These are phyloP conservation scores for Diaporthe sp. DNA, from an alignment of 2,329 filamentous ascomycete genomes.

Conservation along the genomic window DNA sequence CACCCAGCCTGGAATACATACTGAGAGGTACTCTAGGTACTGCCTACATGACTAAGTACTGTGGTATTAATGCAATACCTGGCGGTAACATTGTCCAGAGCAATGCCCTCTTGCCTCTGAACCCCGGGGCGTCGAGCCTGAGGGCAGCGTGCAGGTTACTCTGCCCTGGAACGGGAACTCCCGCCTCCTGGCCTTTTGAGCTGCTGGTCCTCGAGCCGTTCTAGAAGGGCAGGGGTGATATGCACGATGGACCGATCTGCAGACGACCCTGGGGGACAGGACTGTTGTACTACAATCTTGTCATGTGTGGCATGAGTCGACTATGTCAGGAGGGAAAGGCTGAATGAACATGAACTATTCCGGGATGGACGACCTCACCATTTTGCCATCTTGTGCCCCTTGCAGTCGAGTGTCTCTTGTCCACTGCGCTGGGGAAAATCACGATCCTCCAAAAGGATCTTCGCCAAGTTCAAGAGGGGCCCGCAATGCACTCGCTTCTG, in stretches of 20 bases:
- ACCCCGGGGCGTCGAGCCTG: not conserved
- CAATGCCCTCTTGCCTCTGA: not conserved
- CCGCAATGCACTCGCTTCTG: conserved; percentile 23
- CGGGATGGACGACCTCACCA: not conserved
- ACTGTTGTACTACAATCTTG: not conserved
- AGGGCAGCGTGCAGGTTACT: not conserved
- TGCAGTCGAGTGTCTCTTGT: not conserved
- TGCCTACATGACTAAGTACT: not conserved
- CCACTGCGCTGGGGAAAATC: not conserved
- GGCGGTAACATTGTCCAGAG: not conserved
- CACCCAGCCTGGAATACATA: too few species aligned
- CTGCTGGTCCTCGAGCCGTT: conserved; percentile 5
- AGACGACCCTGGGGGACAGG: not conserved
- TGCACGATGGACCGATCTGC: conserved; percentile 25
- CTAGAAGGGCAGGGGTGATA: conserved; percentile 24
- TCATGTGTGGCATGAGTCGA: conserved; percentile 9
- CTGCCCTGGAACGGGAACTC: not conserved
- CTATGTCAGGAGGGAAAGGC: not conserved
- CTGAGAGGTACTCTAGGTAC: too few species aligned
- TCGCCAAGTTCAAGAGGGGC: conserved; percentile 16
- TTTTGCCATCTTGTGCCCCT: not conserved
- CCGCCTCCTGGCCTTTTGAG: not conserved
- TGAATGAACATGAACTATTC: not conserved
- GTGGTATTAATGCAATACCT: not conserved
- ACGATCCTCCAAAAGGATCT: conserved; percentile 16